Percentiles rank a stretch among this genome's conserved stretches.
Evolutionary conservation across 176 grass and related monocot species (phyloP).

Genomic region (Juncus effusus): DNA sequence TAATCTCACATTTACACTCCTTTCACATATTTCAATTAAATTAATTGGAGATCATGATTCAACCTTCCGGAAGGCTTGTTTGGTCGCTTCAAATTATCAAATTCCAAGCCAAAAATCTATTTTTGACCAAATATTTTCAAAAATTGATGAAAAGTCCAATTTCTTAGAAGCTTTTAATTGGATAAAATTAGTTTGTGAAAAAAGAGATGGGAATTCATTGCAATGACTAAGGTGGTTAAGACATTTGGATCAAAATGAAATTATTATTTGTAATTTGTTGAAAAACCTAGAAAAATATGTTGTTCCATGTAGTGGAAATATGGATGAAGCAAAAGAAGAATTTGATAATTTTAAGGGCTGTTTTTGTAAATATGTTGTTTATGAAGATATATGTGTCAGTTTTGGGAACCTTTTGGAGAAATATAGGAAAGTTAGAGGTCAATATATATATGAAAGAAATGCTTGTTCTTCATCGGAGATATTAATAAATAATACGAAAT

Average conservation of each 20-base stretch:
- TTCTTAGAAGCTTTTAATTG: slow-evolving; percentile 33
- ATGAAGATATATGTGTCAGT: slow-evolving; percentile 38
- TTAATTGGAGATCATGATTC: slow-evolving; percentile 34
- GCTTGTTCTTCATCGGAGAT: slow-evolving; percentile 47
- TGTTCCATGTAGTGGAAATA: slow-evolving; percentile 3
- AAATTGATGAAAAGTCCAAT: slow-evolving; percentile 26
- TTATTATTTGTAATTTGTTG: slow-evolving; percentile 43
- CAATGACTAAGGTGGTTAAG: slow-evolving; percentile 76
- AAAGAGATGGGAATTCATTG: slow-evolving; percentile 38
- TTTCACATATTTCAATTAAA: slow-evolving; percentile 72
- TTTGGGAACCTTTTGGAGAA: slow-evolving; percentile 41
- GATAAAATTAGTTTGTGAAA: slow-evolving; percentile 29
- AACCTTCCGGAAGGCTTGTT: slow-evolving; percentile 58
- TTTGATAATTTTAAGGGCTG: slow-evolving; percentile 34
- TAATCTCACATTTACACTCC: slow-evolving; percentile 35
- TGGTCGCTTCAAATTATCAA: slow-evolving; percentile 47
- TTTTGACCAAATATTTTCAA: slow-evolving; percentile 45
- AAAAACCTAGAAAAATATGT: slow-evolving; percentile 29
- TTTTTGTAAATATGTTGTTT: slow-evolving; percentile 42
- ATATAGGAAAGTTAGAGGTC: slow-evolving; percentile 50
- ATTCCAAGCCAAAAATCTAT: slow-evolving; percentile 35
- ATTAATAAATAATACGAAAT: not conserved
- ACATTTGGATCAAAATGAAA: slow-evolving; percentile 37
- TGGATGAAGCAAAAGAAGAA: slow-evolving; percentile 10
- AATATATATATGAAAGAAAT: slow-evolving; percentile 71